A percentile compares a stretch with the other conserved stretches of the same genome.
phyloP scores from a whole-genome alignment of 352 stramenopile species.

The Phytophthora colocasiae region DNA sequence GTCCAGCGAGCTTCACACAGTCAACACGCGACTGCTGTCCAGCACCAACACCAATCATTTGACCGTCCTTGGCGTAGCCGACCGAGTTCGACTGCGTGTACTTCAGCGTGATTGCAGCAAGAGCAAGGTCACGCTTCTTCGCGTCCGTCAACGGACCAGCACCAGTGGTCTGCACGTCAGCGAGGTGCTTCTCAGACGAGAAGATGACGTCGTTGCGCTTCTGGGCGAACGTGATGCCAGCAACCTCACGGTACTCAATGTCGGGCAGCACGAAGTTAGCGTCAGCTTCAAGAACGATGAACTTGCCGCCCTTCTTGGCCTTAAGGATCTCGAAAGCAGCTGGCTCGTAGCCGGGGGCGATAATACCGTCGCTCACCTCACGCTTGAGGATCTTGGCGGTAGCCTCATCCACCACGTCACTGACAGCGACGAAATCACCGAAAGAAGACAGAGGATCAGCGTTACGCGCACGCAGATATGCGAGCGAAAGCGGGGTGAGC shows the following conservation, averaged over 20 bases:
- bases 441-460: conserved; percentile 99
- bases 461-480: conserved; percentile 98
- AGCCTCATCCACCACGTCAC: conserved; percentile 97
- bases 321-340: conserved; percentile 98
- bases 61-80: conserved; percentile 98
- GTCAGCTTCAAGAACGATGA: conserved; percentile 98
- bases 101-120: conserved; percentile 99
- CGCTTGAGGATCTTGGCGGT: conserved; percentile 99
- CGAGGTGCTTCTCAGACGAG: conserved; percentile 91
- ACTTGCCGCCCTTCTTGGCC: conserved; percentile 99
- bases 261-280: conserved; percentile 91
- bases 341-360: conserved; percentile 98
- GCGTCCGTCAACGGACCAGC: conserved; percentile 87
- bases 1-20: conserved; percentile 99
- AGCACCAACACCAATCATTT: conserved; percentile 99
- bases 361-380: conserved; percentile 99
- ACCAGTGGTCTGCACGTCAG: conserved; percentile 92
- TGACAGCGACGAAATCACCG: conserved; percentile 99
- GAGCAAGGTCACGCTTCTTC: conserved; percentile 97
- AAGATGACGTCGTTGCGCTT: conserved; percentile 98
- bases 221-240: conserved; percentile 98
- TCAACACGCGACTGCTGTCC: conserved; percentile 99
- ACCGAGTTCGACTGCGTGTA: conserved; percentile 99
- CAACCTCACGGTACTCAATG: conserved; percentile 98
- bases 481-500: conserved; percentile 95